Conservation (phyloP, 2,329 filamentous ascomycete species). For the Diplocarpon mali region DNA sequence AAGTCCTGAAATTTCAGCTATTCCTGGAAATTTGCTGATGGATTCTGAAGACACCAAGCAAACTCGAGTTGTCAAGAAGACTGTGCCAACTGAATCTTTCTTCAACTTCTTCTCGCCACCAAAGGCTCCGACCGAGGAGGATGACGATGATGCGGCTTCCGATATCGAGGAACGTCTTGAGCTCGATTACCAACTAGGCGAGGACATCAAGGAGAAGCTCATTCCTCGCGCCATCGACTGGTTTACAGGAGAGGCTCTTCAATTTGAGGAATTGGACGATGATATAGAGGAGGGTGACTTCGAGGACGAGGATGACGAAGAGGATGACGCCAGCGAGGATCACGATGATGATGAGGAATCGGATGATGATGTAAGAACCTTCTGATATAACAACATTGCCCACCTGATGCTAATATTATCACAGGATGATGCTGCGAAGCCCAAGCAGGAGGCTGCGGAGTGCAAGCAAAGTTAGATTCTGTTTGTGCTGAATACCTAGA, state of each 20-base stretch:
- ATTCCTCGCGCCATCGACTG: slow-evolving; percentile 98
- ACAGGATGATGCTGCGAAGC: slow-evolving; percentile 81
- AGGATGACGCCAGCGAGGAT: slow-evolving; percentile 76
- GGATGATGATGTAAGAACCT: slow-evolving; percentile 59
- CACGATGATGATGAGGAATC: slow-evolving; percentile 65
- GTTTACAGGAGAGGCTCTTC: slow-evolving; percentile 97
- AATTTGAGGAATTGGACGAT: slow-evolving; percentile 86
- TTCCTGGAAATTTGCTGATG: neutral
- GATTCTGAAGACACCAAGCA: slow-evolving; percentile 78
- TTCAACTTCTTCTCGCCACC: slow-evolving; percentile 90
- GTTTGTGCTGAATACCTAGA: slow-evolving; percentile 1
- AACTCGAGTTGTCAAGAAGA: slow-evolving; percentile 97
- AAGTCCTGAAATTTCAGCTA: slow-evolving; percentile 29
- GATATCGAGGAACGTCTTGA: slow-evolving; percentile 97
- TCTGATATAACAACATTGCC: slow-evolving; percentile 3
- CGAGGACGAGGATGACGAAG: slow-evolving; percentile 78
- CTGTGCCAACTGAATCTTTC: slow-evolving; percentile 96
- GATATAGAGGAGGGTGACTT: slow-evolving; percentile 74
- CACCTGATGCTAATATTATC: slow-evolving; percentile 18
- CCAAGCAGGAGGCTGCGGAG: slow-evolving; percentile 87
- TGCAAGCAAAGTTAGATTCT: slow-evolving; percentile 82
- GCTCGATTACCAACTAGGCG: slow-evolving; percentile 95
- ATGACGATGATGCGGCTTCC: slow-evolving; percentile 61
- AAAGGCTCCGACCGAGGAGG: slow-evolving; percentile 64
- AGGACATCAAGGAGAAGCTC: slow-evolving; percentile 99